These are phyloP conservation scores for Ogataea philodendri DNA, from an alignment of 805 yeast genomes.

Conservation along the genomic window DNA sequence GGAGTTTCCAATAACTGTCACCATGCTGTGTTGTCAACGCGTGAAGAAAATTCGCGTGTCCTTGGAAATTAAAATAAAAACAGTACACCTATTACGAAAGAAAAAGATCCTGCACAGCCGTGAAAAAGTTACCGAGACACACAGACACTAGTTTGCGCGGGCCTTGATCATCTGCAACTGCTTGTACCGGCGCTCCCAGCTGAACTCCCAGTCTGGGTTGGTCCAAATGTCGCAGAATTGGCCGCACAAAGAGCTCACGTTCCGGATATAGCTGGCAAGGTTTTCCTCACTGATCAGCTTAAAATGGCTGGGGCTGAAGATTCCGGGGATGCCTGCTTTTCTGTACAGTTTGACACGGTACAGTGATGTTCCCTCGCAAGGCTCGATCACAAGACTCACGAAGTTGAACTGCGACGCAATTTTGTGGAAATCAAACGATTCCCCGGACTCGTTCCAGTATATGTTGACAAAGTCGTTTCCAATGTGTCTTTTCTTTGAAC, in stretches of 20 bases:
- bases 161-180: constrained; percentile 41
- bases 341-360: constrained; percentile 66
- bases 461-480: constrained; percentile 84
- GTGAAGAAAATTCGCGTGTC: constrained; percentile 8
- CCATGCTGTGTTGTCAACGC: constrained; percentile 15
- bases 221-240: constrained; percentile 80
- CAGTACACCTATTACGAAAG: not conserved
- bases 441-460: constrained; percentile 73
- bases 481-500: constrained; percentile 75
- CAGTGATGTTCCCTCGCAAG: constrained; percentile 35
- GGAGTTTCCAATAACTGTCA: constrained; percentile 17
- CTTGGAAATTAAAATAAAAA: constrained; percentile 7
- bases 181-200: constrained; percentile 66
- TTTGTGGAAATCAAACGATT: constrained; percentile 64
- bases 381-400: constrained; percentile 73
- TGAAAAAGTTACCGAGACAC: no score
- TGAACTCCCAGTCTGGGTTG: constrained; percentile 53
- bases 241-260: constrained; percentile 60
- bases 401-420: constrained; percentile 75
- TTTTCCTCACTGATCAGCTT: constrained; percentile 63
- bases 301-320: constrained; percentile 72
- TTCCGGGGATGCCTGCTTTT: constrained; percentile 69
- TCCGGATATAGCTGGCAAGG: constrained; percentile 63
- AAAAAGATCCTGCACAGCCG: constrained; percentile 13
- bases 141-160: constrained; percentile 2